Evolutionary conservation across 306 rosid genomes (phyloP), one percentile per base, ranked within the genome.

Genomic region (Castanea crenata): DNA sequence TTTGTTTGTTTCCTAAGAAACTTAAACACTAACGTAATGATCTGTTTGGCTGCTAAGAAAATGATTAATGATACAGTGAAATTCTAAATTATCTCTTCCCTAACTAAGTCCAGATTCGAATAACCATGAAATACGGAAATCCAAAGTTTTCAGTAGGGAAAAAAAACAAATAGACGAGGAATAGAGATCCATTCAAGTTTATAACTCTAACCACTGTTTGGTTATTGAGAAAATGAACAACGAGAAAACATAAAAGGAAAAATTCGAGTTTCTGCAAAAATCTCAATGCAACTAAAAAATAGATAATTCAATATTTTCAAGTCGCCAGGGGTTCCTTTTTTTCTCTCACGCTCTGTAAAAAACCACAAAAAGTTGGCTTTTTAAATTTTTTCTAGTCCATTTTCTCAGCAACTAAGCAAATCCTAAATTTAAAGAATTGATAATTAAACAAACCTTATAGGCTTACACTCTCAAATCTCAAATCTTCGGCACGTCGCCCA

Each of bases 381-480:
- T 25, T 25, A 64, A 3, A 77, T 49, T 31, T 79, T 20, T 77
- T 25, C 27, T 25, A 1, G 19, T 44, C 72, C 74, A 63, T 74
- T 79, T 79, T 80, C 79, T 69, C 75, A 76, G 13, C 76, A 72
- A n/a, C 61, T 77, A 86, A 80, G 78, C 62, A 46, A 58, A 82
- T 32, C 58, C 71, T 52, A 75, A 57, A 74, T 58, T 52, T 38
- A 4, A 41, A 23, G 23, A 69, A 18, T 69, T 14, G 38, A 75
- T 44, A 87, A 83, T 77, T 78, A 23, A 6, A 79, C 97, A 52
- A 90, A 93, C 91, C 96, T 88, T 64, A 34, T 25, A 25, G 27
- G 27, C 27, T 25, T 25, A 25, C 12, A 61, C 74, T 69, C 32
- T 20, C 55, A 55, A 76, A 6, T 49, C 62, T 25, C 69, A 77